Conservation (phyloP, 176 grass and related monocot genomes). For the Oryza longistaminata region DNA sequence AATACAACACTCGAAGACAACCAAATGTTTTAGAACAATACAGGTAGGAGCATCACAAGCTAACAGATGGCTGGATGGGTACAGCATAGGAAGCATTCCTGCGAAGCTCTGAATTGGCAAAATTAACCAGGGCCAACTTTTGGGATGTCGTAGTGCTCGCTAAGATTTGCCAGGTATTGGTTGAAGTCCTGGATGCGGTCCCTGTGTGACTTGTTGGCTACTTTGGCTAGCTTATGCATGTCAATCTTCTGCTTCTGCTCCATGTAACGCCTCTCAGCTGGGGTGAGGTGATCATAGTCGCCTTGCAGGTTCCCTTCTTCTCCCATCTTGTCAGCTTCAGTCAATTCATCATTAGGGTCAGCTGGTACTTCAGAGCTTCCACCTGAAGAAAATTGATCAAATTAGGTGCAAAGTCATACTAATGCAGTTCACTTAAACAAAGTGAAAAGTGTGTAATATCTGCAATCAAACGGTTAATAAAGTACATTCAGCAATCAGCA, state of each 20-base stretch:
- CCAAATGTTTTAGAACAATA: not conserved
- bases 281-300: slow-evolving; percentile 60
- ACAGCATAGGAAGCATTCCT: not conserved
- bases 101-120: not conserved
- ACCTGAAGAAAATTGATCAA: slow-evolving; percentile 33
- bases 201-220: slow-evolving; percentile 74
- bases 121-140: slow-evolving; percentile 90
- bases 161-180: slow-evolving; percentile 82
- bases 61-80: not conserved
- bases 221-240: slow-evolving; percentile 66
- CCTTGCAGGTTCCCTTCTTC: slow-evolving; percentile 48
- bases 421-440: not conserved
- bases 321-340: slow-evolving; percentile 49
- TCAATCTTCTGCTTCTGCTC: slow-evolving; percentile 86
- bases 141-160: slow-evolving; percentile 95
- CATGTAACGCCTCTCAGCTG: slow-evolving; percentile 72
- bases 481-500: not conserved
- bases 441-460: not conserved
- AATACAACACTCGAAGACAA: not conserved
- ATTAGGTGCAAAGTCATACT: not conserved
- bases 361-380: slow-evolving; percentile 46
- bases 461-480: not conserved
- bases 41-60: not conserved
- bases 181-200: slow-evolving; percentile 88
- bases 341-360: slow-evolving; percentile 43